Evolutionary conservation across 345 rosid genomes (phyloP).

Genomic region (Punica granatum): DNA sequence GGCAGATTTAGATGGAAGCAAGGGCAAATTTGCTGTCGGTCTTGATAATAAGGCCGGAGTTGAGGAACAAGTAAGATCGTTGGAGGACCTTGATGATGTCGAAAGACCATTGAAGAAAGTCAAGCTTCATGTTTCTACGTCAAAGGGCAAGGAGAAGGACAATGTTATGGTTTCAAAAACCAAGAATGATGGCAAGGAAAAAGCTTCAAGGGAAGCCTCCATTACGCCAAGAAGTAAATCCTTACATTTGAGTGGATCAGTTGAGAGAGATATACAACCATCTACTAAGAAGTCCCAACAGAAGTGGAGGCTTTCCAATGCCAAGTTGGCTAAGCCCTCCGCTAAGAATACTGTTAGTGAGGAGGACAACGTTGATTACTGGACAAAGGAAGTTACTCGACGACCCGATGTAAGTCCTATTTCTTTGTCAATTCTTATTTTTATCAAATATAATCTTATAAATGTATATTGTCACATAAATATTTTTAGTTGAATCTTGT

Average conservation of each 20-base stretch:
- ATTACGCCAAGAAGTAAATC: slow-evolving; percentile 14
- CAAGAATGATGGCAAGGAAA: slow-evolving; percentile 17
- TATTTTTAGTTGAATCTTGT: too few species aligned
- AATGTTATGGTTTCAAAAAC: slow-evolving; percentile 13
- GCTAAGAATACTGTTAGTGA: slow-evolving; percentile 13
- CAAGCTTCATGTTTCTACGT: slow-evolving; percentile 14
- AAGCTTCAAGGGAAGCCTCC: slow-evolving; percentile 5
- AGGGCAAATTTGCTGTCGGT: neutral
- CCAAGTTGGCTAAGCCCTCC: slow-evolving; percentile 23
- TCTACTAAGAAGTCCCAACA: slow-evolving; percentile 23
- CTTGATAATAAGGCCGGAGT: slow-evolving; percentile 10
- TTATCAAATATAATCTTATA: neutral
- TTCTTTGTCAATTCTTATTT: neutral
- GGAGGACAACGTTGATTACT: slow-evolving; percentile 16
- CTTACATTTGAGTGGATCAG: slow-evolving; percentile 14
- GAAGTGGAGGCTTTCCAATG: slow-evolving; percentile 18
- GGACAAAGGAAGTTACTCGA: slow-evolving; percentile 32
- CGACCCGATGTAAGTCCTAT: slow-evolving; percentile 59
- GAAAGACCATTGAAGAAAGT: slow-evolving; percentile 5
- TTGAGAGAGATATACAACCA: slow-evolving; percentile 17
- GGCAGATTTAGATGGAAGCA: neutral
- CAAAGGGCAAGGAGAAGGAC: slow-evolving; percentile 19
- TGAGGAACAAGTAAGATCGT: slow-evolving; percentile 23
- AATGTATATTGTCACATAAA: too few species aligned
- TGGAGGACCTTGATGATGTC: slow-evolving; percentile 20